Evolutionary conservation across 139 green algal species (phyloP).

Genomic region (Chlorella sp.): DNA sequence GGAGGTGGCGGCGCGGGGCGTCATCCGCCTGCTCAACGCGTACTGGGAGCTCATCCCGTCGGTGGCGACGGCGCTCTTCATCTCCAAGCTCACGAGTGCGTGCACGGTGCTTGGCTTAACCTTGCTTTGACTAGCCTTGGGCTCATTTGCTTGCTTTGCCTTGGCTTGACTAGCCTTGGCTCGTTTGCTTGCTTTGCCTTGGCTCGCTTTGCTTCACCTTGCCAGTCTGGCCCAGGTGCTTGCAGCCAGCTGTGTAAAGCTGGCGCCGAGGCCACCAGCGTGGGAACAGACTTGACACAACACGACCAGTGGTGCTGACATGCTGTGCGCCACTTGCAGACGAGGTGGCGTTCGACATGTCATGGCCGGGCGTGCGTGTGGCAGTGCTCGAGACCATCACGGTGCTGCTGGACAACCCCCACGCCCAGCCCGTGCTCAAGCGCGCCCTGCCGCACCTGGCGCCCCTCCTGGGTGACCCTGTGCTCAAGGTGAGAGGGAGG

Average conservation of each 20-base stretch:
- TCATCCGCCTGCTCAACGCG: conserved; percentile 48
- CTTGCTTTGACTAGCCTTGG: too few species aligned
- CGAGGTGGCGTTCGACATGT: conserved; percentile 61
- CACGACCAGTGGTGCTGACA: too few species aligned
- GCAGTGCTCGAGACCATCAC: conserved; percentile 56
- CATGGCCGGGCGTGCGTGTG: conserved; percentile 35
- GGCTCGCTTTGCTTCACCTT: too few species aligned
- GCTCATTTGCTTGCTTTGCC: too few species aligned
- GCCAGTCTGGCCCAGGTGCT: too few species aligned
- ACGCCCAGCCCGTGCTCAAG: conserved; percentile 67
- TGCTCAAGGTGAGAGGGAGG: conserved; percentile 20
- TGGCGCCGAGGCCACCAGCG: too few species aligned
- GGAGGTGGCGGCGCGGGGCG: conserved; percentile 41
- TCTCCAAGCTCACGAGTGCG: conserved; percentile 51
- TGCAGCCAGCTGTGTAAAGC: too few species aligned
- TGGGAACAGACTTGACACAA: too few species aligned
- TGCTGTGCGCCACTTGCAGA: too few species aligned
- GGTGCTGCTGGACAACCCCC: conserved; percentile 56
- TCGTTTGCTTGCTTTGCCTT: too few species aligned
- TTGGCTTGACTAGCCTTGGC: too few species aligned
- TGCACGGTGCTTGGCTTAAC: too few species aligned
- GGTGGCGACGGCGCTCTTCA: conserved; percentile 45
- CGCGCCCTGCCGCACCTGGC: conserved; percentile 49
- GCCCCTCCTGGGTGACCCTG: conserved; percentile 43
- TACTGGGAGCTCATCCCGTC: conserved; percentile 83